Evolutionary conservation across 192 early-diverging fungal genomes (phyloP), one percentile per base, ranked within the genome.

Genomic region (Backusella circina): DNA sequence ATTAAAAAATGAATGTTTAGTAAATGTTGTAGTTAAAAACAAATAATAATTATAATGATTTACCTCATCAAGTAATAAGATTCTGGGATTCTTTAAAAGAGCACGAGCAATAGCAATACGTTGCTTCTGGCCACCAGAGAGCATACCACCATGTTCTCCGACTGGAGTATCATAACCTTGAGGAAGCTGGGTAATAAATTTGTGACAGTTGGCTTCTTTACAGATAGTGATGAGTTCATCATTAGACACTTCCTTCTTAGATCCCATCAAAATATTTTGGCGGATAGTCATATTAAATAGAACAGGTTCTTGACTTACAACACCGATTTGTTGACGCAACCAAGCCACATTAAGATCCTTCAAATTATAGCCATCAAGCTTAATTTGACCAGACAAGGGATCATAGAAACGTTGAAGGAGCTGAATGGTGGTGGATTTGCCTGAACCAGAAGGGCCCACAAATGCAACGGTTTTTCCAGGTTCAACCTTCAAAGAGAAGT

Each of bases 71-170:
- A 78, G 66, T 5, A 78, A 67, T 26, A 80, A 65, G 23, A 97
- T 94, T 23, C 80, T 82, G 1, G 97, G 96, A 84, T 97, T 92
- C 80, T 94, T 95, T 70, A 97, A 87, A 72, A 98, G 82, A 9
- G 95, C 95, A 35, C 97, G 89, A 15, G 97, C 96, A 90, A 99
- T 98, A 54, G 96, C 95, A 72, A 98, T 94, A 73, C 97, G 93
- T 78, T 97, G 97, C 82, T 97, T 97, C 81, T 99, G 97, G 16
- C 97, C 97, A 69, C 96, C 97, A 28, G 93, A 95, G 6, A 99
- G 75, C 82, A 90, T 78, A 65, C 93, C 86, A 4, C 91, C 93
- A 61, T 88, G 84, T 82, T 98, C 96, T 67, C 97, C 97, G 23
- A 96, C 94, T 70, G 90, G 72, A 1, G 96, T 97, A 77, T 97